These are phyloP conservation scores for Madurella mycetomatis DNA, from an alignment of 2,329 filamentous ascomycete species.

Conservation along the genomic window DNA sequence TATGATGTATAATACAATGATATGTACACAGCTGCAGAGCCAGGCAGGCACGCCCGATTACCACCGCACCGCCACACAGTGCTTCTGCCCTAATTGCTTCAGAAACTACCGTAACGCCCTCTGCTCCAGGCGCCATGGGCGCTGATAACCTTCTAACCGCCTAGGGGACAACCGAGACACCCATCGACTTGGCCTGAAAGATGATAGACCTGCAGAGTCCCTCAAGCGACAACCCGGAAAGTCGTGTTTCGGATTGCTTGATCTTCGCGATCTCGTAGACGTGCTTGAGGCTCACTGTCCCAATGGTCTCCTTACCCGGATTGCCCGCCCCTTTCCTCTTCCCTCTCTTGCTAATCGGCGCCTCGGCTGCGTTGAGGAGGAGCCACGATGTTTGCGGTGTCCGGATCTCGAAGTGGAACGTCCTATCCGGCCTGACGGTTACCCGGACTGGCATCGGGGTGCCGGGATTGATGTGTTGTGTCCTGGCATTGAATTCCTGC, in stretches of 20 bases:
- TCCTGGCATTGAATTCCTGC: slow-evolving; percentile 96
- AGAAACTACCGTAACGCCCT: slow-evolving; percentile 24
- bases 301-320: slow-evolving; percentile 73
- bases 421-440: slow-evolving; percentile 85
- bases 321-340: slow-evolving; percentile 73
- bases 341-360: slow-evolving; percentile 66
- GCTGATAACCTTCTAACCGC: background rate
- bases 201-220: slow-evolving; percentile 71
- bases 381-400: slow-evolving; percentile 93
- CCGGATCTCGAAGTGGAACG: slow-evolving; percentile 88
- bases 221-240: slow-evolving; percentile 67
- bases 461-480: slow-evolving; percentile 74
- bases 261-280: slow-evolving; percentile 97
- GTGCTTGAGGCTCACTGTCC: slow-evolving; percentile 87
- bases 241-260: slow-evolving; percentile 72
- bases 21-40: slow-evolving; percentile 5
- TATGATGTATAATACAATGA: background rate
- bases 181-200: slow-evolving; percentile 69
- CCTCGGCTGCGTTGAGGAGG: slow-evolving; percentile 76
- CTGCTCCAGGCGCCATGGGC: slow-evolving; percentile 1
- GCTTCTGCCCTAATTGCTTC: slow-evolving; percentile 5
- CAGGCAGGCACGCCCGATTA: background rate
- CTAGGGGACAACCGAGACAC: slow-evolving; percentile 65
- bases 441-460: slow-evolving; percentile 88
- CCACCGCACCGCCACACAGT: background rate